A percentile compares a stretch with the other conserved stretches of the same genome.
Evolutionary conservation across 2,329 filamentous ascomycete species (phyloP).

Genomic region (Verticillium isaacii): DNA sequence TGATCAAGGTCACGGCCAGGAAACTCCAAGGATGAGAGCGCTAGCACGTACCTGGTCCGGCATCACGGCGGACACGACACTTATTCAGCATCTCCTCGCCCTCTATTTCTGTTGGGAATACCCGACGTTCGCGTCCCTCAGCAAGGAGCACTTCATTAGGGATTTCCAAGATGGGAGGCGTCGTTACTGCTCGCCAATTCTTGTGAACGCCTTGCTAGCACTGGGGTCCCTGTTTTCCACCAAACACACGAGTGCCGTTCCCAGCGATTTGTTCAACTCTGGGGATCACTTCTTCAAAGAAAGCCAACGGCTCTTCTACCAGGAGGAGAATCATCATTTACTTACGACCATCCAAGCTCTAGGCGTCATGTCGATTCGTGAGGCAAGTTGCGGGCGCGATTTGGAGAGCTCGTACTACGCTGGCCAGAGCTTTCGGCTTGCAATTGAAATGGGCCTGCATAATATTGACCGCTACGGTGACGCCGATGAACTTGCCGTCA

Average conservation of each 20-base stretch:
- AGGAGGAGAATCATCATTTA: conserved; percentile 53
- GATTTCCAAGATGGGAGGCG: conserved; percentile 58
- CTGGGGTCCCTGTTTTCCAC: conserved; percentile 66
- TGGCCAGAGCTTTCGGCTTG: conserved; percentile 67
- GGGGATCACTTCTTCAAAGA: conserved; percentile 74
- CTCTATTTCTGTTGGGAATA: conserved; percentile 75
- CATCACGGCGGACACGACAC: conserved; percentile 50
- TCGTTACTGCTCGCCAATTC: conserved; percentile 63
- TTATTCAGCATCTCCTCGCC: conserved; percentile 60
- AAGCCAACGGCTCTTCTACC: conserved; percentile 54
- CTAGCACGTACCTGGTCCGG: conserved; percentile 52
- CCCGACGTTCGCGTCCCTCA: conserved; percentile 68
- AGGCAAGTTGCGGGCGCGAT: conserved; percentile 68
- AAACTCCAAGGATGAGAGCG: conserved; percentile 36
- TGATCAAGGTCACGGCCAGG: conserved; percentile 39
- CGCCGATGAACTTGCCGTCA: conserved; percentile 51
- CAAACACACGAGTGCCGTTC: conserved; percentile 58
- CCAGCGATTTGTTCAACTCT: conserved; percentile 57
- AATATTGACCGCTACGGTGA: conserved; percentile 46
- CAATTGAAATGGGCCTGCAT: conserved; percentile 68
- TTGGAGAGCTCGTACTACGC: conserved; percentile 70
- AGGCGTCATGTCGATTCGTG: conserved; percentile 70
- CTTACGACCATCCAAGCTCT: conserved; percentile 71
- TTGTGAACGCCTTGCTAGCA: conserved; percentile 62
- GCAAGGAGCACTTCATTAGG: conserved; percentile 64